These are phyloP conservation scores for Diaporthe ampelina DNA, from an alignment of 2,329 filamentous ascomycete species.

Conservation along the genomic window DNA sequence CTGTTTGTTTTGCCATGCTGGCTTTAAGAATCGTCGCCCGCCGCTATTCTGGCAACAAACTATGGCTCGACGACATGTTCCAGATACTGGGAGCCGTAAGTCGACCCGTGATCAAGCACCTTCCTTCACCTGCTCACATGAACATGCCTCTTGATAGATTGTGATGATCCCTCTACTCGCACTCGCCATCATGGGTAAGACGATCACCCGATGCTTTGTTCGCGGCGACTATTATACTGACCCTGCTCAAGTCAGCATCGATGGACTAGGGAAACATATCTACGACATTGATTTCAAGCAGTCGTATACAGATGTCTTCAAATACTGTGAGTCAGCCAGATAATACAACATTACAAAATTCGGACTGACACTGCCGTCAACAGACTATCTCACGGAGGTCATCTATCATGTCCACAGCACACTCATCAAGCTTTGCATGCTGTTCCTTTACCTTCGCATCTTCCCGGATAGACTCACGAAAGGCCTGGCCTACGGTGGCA, in stretches of 20 bases:
- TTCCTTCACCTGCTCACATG: not conserved
- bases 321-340: not conserved
- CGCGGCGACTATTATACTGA: not conserved
- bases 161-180: conserved; percentile 21
- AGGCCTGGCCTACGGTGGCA: not conserved
- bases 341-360: not conserved
- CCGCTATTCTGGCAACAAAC: conserved; percentile 9
- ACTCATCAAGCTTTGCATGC: conserved; percentile 28
- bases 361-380: not conserved
- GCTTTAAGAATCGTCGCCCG: conserved; percentile 12
- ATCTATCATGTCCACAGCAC: conserved; percentile 23
- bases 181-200: not conserved
- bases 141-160: not conserved
- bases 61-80: conserved; percentile 17
- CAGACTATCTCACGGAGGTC: conserved; percentile 19
- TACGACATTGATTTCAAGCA: not conserved
- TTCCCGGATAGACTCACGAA: conserved; percentile 18
- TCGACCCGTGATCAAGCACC: not conserved
- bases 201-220: no score
- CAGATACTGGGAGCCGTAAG: conserved; percentile 19
- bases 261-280: conserved; percentile 11
- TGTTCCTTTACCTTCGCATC: conserved; percentile 16
- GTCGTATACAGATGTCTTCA: conserved; percentile 12
- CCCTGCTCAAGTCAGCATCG: not conserved
- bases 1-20: conserved; percentile 8